Base-by-base conservation (phyloP, 2,329 filamentous ascomycete species). In the Colletotrichum orchidophilum region DNA sequence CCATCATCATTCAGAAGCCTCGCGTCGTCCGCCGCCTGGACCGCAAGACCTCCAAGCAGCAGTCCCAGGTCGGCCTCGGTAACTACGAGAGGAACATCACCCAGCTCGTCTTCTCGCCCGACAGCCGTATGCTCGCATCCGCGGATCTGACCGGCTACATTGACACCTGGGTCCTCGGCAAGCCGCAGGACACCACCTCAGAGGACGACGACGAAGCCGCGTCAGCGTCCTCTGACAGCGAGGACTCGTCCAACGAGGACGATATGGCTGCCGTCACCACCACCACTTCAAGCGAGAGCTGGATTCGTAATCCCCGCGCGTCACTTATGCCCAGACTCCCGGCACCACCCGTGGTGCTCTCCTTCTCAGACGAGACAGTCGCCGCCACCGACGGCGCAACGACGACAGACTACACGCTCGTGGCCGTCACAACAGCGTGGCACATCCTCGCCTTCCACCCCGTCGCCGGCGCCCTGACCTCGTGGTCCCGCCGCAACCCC, bases 401-500 rank as follows among this genome's bases (percentile, higher is more conserved):
- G 71, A 70, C 74, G 21, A 70, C 75, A 12, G 75, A 89, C 75
- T 88, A 89, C 76, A 83, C 82, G 26, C 82, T 87, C 80, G 87
- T 88, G 46, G 84, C 82, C 18, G 81, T 83, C 81, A 93, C 84
- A 73, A 88, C 82, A 66, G 89, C 78, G 80, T 91, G 78, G 78
- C 85, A 95, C 70, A 83, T 98, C 52, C 88, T 94, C 73, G 90
- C 96, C 64, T 94, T 98, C 80, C 90, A 97, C 75, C 89, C 94
- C 46, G 85, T 92, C n/a, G 87, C 89, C 58, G 95, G 95, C 54
- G 89, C 89, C 21, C 84, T 98, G 12, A 94, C 92, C 5, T 88
- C 93, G 42, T 99, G 96, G 96, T 94, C 94, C 9, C 89, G 94
- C 74, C 88, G 93, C 46, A 97, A 98, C 79, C 91, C 92, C 5